Conservation (phyloP, 2,329 filamentous ascomycete species). For the Penicillium sp. region DNA sequence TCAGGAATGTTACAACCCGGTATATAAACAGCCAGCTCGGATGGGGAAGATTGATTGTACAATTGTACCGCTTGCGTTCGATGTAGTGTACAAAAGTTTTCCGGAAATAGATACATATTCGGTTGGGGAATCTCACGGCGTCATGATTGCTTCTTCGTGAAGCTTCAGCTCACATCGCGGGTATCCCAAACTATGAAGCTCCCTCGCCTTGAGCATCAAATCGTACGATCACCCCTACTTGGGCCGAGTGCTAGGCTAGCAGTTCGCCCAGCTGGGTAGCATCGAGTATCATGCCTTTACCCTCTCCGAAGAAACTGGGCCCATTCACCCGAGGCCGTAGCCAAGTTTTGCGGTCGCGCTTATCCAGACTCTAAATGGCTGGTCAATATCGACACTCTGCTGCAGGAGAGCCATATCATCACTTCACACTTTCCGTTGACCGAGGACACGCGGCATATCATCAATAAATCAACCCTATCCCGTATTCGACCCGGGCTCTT, state of each 20-base stretch:
- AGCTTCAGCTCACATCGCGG: background rate
- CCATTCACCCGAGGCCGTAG: conserved; percentile 64
- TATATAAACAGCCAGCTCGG: background rate
- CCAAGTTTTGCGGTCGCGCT: conserved; percentile 67
- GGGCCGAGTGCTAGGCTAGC: conserved; percentile 33
- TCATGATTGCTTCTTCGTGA: conserved; percentile 3
- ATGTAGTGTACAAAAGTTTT: background rate
- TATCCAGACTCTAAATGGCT: conserved; percentile 64
- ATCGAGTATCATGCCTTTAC: conserved; percentile 57
- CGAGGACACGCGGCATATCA: conserved; percentile 56
- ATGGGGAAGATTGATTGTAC: conserved; percentile 2
- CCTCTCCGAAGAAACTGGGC: conserved; percentile 53
- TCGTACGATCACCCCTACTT: conserved; percentile 59
- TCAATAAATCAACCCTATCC: conserved; percentile 52
- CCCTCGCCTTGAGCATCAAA: conserved; percentile 60
- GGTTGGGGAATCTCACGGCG: background rate
- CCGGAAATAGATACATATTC: background rate
- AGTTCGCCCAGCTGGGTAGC: conserved; percentile 40
- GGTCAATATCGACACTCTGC: conserved; percentile 51
- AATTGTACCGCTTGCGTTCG: background rate
- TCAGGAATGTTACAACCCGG: conserved; percentile 2
- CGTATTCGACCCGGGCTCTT: conserved; percentile 58
- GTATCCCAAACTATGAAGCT: conserved; percentile 47
- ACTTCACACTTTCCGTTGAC: conserved; percentile 64
- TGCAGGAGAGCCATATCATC: conserved; percentile 57